Base-by-base conservation (phyloP, 495 filamentous ascomycete species). In the Podospora pseudopauciseta region DNA sequence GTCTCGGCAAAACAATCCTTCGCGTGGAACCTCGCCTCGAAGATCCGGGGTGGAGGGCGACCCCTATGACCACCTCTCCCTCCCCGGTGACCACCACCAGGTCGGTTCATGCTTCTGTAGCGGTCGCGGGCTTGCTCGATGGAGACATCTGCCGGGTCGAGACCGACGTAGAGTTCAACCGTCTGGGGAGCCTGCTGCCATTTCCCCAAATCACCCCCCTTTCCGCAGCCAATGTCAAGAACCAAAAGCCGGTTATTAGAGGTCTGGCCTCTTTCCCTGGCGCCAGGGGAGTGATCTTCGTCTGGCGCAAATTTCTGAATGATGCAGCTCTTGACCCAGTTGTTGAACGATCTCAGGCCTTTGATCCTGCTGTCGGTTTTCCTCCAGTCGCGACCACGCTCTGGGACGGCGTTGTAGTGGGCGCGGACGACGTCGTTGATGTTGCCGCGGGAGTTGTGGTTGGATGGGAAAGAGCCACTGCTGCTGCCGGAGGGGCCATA, bases 281-380 rank as follows among this genome's bases (percentile, higher is more conserved):
- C 79, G 7, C 80, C 82, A 15, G 84, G 84, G 0, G 86, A 78
- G 32, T 83, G 74, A 57, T 90, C 87, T 77, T 97, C 93, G 63
- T 89, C 88, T 0, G 92, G 93, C 2, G 92, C 92, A 79, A 97
- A 98, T 75, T 97, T 98, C 75, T 97, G 93, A 70, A 99, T 97
- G 67, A 97, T 85, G 16, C 90, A 92, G 77, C 92, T 96, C 83
- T 99, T 99, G 77, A 98, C 86, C 95, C 95, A 99, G 76, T 99
- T 99, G 80, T 99, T 99, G 82, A 96, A 97, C 71, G 89, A 91
- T 20, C 95, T 88, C 63, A 99, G 81, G 0, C 95, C 95, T 79
- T 95, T 97, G 83, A 99, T 99, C 66, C 90, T 88, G 75, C 90
- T 93, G 72, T 94, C 92, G 2, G 92, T 97, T 76, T 91, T 92